Evolutionary conservation across 2,329 filamentous ascomycete species (phyloP), one percentile per base, ranked within the genome.

Genomic region (Calycina herbarum): DNA sequence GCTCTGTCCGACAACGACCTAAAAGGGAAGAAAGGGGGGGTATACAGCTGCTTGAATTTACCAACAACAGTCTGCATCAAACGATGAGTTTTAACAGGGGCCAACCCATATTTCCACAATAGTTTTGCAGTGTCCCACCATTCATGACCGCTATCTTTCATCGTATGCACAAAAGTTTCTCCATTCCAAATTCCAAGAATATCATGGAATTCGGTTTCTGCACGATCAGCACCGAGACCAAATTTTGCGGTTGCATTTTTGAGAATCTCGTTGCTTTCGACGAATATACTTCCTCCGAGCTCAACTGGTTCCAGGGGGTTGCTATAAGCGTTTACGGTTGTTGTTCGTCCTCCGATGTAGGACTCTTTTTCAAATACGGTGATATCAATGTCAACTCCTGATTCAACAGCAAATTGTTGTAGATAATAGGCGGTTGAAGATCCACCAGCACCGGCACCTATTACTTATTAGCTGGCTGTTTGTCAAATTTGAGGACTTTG

Each of bases 221-320:
- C 79, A 40, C 83, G 79, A 7, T 79, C 76, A 38, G 79, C 77
- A 20, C 81, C 79, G 3, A 99, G 86, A n/a, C 86, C 86, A 74
- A 97, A 93, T 15, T 86, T 82, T 38, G 84, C 79, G 7, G 86
- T 88, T 0, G 93, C 90, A 63, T 91, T 88, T 72, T 89, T 86
- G 48, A 99, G 84, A 73, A 96, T 97, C 48, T 87, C 82, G 75
- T 98, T 99, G 56, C 90, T 85, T 59, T 89, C 77, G 57, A 98
- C 92, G 75, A 98, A 99, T 72, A 98, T 97, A 67, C 90, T 94
- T 11, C 91, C 95, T 17, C 95, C 95, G 0, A 98, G 82, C 77
- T 99, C 95, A 42, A 97, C 85, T 1, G 90, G 90, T 48, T 88
- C 80, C 0, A 79, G 69, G 1, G 88, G 81, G 71, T 94, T 83